A percentile compares a stretch with the other conserved stretches of the same genome.
Evolutionary conservation across 1,284 basidiomycete species (phyloP).

Genomic region (Laetiporus sulphureus): DNA sequence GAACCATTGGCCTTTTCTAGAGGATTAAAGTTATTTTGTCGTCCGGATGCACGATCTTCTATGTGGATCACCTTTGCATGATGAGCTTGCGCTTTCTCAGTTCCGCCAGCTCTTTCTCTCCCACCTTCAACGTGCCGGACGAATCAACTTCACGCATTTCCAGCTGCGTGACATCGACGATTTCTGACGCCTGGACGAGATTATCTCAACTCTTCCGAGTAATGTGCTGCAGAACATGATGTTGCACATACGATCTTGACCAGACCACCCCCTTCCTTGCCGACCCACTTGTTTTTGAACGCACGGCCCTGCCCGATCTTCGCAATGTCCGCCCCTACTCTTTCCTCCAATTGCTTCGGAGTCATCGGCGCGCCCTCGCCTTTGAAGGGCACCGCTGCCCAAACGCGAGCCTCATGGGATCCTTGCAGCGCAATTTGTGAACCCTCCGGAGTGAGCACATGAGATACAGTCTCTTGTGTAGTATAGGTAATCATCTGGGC

Average conservation of each 20-base stretch:
- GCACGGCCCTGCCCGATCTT: constrained; percentile 93
- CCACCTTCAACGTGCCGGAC: constrained; percentile 62
- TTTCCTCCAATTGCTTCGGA: constrained; percentile 61
- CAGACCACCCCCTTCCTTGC: constrained; percentile 85
- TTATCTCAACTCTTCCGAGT: neutral
- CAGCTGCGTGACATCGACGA: constrained; percentile 68
- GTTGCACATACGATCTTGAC: constrained; percentile 68
- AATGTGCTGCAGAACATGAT: neutral
- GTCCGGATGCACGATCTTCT: too few relatives aligned
- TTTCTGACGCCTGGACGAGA: constrained; percentile 43
- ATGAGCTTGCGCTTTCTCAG: constrained; percentile 90
- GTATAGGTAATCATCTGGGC: constrained; percentile 81
- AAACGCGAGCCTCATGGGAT: constrained; percentile 93
- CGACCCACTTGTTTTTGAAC: constrained; percentile 97
- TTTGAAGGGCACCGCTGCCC: constrained; percentile 72
- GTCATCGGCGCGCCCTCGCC: constrained; percentile 64
- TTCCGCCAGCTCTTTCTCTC: constrained; percentile 80
- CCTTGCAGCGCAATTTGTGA: constrained; percentile 71
- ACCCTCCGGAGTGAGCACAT: constrained; percentile 78
- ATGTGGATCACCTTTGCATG: constrained; percentile 67
- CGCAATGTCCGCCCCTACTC: constrained; percentile 76
- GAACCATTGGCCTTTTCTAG: constrained; percentile 94
- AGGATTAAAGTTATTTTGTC: too few relatives aligned
- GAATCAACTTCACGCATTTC: constrained; percentile 75
- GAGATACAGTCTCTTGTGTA: constrained; percentile 70